These are phyloP conservation scores for Scheffersomyces parashehatae DNA, from an alignment of 1,139 yeast genomes.

Conservation along the genomic window DNA sequence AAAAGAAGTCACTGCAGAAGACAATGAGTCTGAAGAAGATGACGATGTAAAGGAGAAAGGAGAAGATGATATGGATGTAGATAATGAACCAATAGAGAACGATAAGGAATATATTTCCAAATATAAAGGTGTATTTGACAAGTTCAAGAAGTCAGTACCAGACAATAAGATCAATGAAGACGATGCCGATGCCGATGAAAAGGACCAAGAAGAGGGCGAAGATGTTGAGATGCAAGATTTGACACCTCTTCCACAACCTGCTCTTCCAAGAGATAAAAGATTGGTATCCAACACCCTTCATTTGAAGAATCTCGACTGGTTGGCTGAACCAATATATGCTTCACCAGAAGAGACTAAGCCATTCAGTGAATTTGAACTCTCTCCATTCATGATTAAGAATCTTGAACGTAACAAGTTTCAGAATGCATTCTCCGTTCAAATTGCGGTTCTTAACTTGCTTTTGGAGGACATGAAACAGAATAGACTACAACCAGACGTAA, in stretches of 20 bases:
- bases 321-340: conserved; percentile 62
- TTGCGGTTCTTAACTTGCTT: conserved; percentile 60
- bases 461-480: conserved; percentile 49
- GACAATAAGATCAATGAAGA: conserved; percentile 2
- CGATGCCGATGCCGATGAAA: background rate
- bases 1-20: conserved; percentile 3
- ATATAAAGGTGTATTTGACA: conserved; percentile 30
- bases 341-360: conserved; percentile 42
- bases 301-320: conserved; percentile 58
- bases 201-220: conserved; percentile 28
- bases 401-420: conserved; percentile 46
- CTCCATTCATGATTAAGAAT: conserved; percentile 48
- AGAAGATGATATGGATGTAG: conserved; percentile 6
- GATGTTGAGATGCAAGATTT: conserved; percentile 48
- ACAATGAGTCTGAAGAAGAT: conserved; percentile 7
- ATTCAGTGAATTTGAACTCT: conserved; percentile 41
- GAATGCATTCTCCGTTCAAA: conserved; percentile 78
- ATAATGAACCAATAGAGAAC: conserved; percentile 5
- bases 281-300: conserved; percentile 42
- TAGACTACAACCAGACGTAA: conserved; percentile 56
- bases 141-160: conserved; percentile 23
- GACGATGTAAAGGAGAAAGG: conserved; percentile 2
- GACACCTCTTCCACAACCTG: conserved; percentile 85
- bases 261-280: conserved; percentile 51
- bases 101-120: conserved; percentile 27